Base-by-base conservation (phyloP, 192 early-diverging fungal species). In the Coemansia sp. region DNA sequence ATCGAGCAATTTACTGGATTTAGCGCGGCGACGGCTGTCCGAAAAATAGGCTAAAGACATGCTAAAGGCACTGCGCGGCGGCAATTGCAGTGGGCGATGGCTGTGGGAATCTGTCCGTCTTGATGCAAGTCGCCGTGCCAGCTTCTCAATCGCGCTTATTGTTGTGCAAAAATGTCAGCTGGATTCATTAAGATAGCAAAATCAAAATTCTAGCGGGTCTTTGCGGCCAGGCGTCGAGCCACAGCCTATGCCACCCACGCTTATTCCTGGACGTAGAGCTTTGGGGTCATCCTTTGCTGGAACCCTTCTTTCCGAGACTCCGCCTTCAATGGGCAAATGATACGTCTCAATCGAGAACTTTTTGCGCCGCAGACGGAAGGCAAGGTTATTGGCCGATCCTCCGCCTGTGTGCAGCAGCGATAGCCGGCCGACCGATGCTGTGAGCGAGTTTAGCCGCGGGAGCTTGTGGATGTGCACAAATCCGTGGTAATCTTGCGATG, bases 251-350 rank as follows among this genome's bases (percentile, higher is more conserved):
- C 67, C 65, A 19, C 56, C 53, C 10, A 41, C 64, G 43, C 56
- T 39, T 49, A 50, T 35, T 23, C 32, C 57, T 32, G 47, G 45
- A 10, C 55, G 52, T 27, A 52, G 27, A 0, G 45, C 38, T 35
- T 73, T 69, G 23, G 57, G 14, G 2, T 75, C 66, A 14, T 73
- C 72, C n/a, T 59, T 37, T 23, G 64, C 64, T 2, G 79, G 73
- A 17, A 75, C 69, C 17, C 88, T 74, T 45, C 90, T 72, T 53
- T 90, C 85, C 15, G 81, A 83, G 0, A 91, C 90, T 32, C 93
- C 93, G 43, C 88, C 90, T 65, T 98, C 96, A 6, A 94, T 94
- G n/a, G 96, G 96, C 53, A 98, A 77, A 68, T 92, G 88, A 68
- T 96, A 94, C 0, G 93, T 90, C 63, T 97, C 95, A 24, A 98